Percentiles rank a stretch among this genome's conserved stretches.
Evolutionary conservation across 352 stramenopile genomes (phyloP).

Genomic region (Saprolegnia diclina): DNA sequence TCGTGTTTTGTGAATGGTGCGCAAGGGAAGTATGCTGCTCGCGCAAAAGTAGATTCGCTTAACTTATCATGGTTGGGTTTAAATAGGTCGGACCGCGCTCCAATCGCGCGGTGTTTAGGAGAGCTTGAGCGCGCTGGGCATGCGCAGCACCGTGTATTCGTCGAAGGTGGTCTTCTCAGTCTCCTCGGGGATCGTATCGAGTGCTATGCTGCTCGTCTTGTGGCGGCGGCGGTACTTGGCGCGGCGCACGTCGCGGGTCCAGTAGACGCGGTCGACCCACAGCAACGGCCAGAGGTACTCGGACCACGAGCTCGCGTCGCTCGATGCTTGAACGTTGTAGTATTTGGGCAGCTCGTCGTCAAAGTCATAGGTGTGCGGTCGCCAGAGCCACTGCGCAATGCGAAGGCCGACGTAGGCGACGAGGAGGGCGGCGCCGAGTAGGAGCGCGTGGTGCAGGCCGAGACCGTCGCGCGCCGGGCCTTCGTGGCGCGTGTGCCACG

Average conservation of each 20-base stretch:
- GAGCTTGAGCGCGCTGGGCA: neutral
- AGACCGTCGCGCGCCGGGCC: neutral
- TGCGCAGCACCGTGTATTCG: neutral
- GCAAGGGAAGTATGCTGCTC: too few relatives aligned
- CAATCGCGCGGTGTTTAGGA: neutral
- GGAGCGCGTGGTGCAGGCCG: neutral
- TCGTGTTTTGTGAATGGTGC: too few relatives aligned
- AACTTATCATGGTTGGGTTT: too few relatives aligned
- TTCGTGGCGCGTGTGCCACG: neutral
- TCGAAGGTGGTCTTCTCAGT: neutral
- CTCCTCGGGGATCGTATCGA: slow-evolving; percentile 6
- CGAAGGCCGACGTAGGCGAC: neutral
- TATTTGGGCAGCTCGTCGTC: neutral
- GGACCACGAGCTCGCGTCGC: neutral
- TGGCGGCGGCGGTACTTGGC: neutral
- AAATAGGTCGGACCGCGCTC: too few relatives aligned
- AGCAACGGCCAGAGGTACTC: neutral
- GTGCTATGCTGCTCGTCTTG: neutral
- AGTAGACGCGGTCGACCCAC: neutral
- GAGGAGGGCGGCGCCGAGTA: neutral
- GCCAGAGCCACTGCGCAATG: neutral
- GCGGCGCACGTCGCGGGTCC: neutral
- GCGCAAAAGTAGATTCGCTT: too few relatives aligned
- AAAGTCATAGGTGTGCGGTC: neutral
- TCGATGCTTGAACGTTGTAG: neutral